Evolutionary conservation across 73 alveolate genomes (phyloP).

Genomic region (Paramecium pentaurelia): DNA sequence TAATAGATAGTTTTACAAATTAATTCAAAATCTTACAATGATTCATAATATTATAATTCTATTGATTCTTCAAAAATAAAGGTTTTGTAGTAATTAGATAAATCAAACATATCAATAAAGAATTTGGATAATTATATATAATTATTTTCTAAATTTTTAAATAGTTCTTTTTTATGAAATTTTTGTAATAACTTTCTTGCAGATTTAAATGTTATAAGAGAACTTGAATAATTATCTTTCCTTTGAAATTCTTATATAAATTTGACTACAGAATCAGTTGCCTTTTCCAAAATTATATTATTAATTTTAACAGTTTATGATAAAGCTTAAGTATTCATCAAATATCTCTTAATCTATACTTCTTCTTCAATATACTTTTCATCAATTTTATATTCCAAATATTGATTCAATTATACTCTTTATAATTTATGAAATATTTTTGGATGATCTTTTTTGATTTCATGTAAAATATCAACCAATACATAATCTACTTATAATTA

Average conservation of each 20-base stretch:
- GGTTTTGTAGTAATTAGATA: neutral
- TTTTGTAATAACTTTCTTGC: neutral
- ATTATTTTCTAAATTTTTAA: neutral
- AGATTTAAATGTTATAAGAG: neutral
- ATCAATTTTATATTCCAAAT: slow-evolving; percentile 2
- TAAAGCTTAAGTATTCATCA: neutral
- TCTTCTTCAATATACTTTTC: neutral
- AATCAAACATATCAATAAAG: neutral
- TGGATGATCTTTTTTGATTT: neutral
- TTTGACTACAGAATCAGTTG: neutral
- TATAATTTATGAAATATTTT: neutral
- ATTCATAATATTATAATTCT: neutral
- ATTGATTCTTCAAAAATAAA: neutral
- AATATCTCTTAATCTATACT: neutral
- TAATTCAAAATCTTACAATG: neutral
- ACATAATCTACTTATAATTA: neutral
- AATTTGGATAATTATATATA: neutral
- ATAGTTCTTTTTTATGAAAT: neutral
- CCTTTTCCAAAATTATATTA: neutral
- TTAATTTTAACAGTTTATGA: neutral
- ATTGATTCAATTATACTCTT: neutral
- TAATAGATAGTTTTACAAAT: neutral
- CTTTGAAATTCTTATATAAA: neutral
- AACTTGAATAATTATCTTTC: neutral
- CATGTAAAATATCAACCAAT: neutral